Evolutionary conservation across 2,329 filamentous ascomycete genomes (phyloP), one percentile per base, ranked within the genome.

Genomic region (Blastomyces gilchristii): DNA sequence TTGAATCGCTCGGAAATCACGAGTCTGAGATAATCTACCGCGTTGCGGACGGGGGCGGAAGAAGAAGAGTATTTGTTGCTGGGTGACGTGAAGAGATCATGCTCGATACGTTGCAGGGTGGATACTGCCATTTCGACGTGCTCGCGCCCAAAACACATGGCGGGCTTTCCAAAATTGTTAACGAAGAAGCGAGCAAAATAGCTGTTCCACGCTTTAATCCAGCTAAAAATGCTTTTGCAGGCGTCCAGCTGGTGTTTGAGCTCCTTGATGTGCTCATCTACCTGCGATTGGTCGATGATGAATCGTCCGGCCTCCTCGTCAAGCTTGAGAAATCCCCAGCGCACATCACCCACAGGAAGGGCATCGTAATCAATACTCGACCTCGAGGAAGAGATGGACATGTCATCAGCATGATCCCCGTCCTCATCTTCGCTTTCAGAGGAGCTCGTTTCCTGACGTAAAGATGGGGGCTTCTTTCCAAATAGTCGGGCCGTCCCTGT

Each of bases 121-220:
- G 74, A 71, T 61, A 85, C 76, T 62, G 83, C 80, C 74, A 79
- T 80, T 65, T 85, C 80, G 61, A 85, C 78, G 68, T 86, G 83
- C 50, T 76, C 72, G 25, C 78, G 77, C 0, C 82, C 82, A 65
- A 84, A 83, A 65, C 81, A 83, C 63, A 80, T 77, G 16, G 82
- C 80, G 3, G 82, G 79, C 62, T 79, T 79, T 8, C 80, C 83
- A 64, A 86, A 85, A 67, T 85, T 85, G 66, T 80, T 81, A 60
- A 75, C 74, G 69, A 86, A 85, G 71, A 85, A 86, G 1, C 79
- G 77, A 8, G 76, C 77, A 39, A 82, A 79, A 68, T 85, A 85
- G 49, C 77, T 80, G 67, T 86, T 86, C 78, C 83, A 86, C 0
- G 82, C 82, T 66, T 85, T 80, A 3, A 86, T 78, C 78, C 82